phyloP scores from a whole-genome alignment of 2,329 filamentous ascomycete genomes.

The Lizonia empirigonia region DNA sequence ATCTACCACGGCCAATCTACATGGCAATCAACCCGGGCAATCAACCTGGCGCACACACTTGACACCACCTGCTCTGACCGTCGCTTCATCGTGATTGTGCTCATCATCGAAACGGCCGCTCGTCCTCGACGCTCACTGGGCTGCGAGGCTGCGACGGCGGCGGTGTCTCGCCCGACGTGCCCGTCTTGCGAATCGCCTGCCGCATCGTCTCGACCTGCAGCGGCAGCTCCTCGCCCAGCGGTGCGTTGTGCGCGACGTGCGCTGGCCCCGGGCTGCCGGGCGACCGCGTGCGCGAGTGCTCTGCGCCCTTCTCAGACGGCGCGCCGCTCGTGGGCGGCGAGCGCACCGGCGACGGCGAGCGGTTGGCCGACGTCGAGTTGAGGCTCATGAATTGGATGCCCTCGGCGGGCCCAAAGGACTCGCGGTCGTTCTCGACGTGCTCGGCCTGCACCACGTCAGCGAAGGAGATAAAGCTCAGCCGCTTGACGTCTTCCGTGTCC shows the following conservation, averaged over 20 bases:
- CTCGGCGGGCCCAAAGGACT: conserved; percentile 52
- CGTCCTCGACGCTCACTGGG: conserved; percentile 48
- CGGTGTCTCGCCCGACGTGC: conserved; percentile 74
- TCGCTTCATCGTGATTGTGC: too few species aligned
- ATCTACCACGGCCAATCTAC: too few species aligned
- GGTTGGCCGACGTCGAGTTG: conserved; percentile 62
- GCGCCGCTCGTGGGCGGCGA: conserved; percentile 79
- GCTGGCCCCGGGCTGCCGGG: conserved; percentile 63
- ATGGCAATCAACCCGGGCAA: too few species aligned
- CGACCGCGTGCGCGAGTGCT: conserved; percentile 65
- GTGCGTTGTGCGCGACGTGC: conserved; percentile 59
- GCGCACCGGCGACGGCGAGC: conserved; percentile 79
- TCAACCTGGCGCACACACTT: too few species aligned
- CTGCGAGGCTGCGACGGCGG: conserved; percentile 48
- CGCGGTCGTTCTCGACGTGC: conserved; percentile 68
- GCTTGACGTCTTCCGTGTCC: conserved; percentile 77
- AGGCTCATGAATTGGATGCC: conserved; percentile 72
- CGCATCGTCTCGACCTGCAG: conserved; percentile 93
- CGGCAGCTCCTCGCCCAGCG: conserved; percentile 71
- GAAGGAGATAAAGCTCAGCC: conserved; percentile 94
- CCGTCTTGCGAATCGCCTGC: conserved; percentile 83
- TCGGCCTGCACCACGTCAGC: conserved; percentile 91
- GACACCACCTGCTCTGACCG: too few species aligned
- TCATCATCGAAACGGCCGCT: conserved; percentile 39
- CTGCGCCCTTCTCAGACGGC: conserved; percentile 74